Conservation (phyloP, 2,329 filamentous ascomycete genomes). For the Venturia pyrina region DNA sequence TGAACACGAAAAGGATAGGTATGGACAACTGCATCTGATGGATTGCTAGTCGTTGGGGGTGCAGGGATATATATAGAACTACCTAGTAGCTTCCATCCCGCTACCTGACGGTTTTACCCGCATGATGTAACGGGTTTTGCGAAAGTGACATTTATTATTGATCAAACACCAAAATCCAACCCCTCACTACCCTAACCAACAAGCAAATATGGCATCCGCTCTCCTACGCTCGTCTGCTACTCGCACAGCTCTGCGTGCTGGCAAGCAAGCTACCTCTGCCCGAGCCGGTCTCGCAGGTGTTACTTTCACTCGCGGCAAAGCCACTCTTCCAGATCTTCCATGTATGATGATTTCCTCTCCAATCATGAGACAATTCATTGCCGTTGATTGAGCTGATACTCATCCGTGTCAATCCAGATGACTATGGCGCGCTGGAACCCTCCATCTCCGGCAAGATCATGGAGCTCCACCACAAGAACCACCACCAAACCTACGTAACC, state of each 20-base stretch:
- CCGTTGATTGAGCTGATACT: background rate
- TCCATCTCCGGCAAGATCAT: slow-evolving; percentile 83
- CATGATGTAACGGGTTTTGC: background rate
- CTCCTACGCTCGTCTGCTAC: slow-evolving; percentile 62
- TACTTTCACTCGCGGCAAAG: slow-evolving; percentile 76
- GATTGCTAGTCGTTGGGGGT: background rate
- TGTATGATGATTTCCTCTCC: slow-evolving; percentile 41
- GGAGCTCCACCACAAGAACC: slow-evolving; percentile 90
- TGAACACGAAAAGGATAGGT: too few relatives aligned
- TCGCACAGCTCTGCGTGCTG: slow-evolving; percentile 62
- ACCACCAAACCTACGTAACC: slow-evolving; percentile 90
- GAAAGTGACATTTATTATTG: background rate
- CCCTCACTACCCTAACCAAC: background rate
- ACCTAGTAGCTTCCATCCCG: background rate
- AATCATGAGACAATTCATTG: background rate
- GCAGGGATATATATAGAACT: background rate
- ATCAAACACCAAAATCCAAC: background rate
- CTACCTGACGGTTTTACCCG: background rate
- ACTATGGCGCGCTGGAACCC: slow-evolving; percentile 89
- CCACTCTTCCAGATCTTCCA: slow-evolving; percentile 79
- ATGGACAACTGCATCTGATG: too few relatives aligned
- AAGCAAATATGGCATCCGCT: slow-evolving; percentile 57
- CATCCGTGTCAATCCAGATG: slow-evolving; percentile 48
- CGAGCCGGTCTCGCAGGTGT: slow-evolving; percentile 59
- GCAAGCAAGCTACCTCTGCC: slow-evolving; percentile 48